Evolutionary conservation across 1,139 yeast genomes (phyloP).

Genomic region (Nakaseomyces sp.): DNA sequence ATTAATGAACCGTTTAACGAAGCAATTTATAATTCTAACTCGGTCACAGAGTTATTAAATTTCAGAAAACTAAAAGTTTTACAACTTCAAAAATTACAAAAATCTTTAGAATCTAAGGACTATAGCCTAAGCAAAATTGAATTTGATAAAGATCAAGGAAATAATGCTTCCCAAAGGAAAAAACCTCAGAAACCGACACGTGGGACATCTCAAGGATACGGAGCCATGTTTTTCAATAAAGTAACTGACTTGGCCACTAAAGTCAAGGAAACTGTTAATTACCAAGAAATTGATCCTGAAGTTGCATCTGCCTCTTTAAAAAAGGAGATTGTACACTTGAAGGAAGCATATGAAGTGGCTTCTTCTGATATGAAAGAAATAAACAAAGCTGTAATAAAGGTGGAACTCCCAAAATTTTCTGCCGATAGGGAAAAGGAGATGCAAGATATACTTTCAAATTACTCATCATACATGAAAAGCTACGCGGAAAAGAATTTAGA

Average conservation of each 20-base stretch:
- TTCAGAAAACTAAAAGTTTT: slow-evolving; percentile 61
- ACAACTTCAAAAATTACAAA: slow-evolving; percentile 47
- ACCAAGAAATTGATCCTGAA: slow-evolving; percentile 26
- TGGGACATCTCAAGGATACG: slow-evolving; percentile 11
- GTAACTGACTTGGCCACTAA: slow-evolving; percentile 28
- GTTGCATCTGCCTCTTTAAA: slow-evolving; percentile 21
- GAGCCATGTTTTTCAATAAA: slow-evolving; percentile 22
- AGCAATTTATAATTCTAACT: slow-evolving; percentile 64
- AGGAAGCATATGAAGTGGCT: slow-evolving; percentile 29
- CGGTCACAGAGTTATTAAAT: slow-evolving; percentile 57
- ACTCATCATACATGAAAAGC: slow-evolving; percentile 27
- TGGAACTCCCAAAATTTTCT: slow-evolving; percentile 25
- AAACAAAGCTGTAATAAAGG: slow-evolving; percentile 25
- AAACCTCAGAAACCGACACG: slow-evolving; percentile 10
- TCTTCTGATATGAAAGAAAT: slow-evolving; percentile 30
- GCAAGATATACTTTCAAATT: slow-evolving; percentile 19
- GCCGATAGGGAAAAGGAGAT: slow-evolving; percentile 26
- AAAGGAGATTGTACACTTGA: slow-evolving; percentile 27
- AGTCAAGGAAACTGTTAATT: slow-evolving; percentile 32
- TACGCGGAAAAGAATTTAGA: slow-evolving; percentile 31
- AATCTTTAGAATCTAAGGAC: slow-evolving; percentile 26
- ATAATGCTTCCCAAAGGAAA: not conserved
- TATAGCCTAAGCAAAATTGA: not conserved
- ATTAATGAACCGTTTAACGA: slow-evolving; percentile 83
- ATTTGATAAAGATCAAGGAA: not conserved